Evolutionary conservation across 345 rosid species (phyloP), one percentile per base, ranked within the genome.

Genomic region (Hibiscus trionum): DNA sequence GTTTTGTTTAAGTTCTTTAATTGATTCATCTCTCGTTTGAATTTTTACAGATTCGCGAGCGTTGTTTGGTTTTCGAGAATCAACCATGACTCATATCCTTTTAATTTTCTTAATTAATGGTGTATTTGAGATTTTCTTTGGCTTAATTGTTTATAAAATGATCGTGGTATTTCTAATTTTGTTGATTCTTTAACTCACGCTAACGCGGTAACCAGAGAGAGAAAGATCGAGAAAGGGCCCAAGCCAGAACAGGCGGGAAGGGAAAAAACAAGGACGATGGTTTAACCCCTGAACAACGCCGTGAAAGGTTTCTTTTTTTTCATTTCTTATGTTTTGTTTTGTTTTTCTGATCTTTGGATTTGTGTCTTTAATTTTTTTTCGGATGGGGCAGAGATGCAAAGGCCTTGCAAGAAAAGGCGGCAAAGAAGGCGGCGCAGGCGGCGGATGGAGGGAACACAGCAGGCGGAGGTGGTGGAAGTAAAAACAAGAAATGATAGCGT

Each of bases 361-460:
- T 35, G 19, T 19, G 24, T 6, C 2, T 4, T 16, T 1, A 8
- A 56, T 37, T 47, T 33, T 4, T 33, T 33, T 27, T 27, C 53
- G 8, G 10, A 11, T 53, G 61, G 9, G 15, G 29, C 64, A 93
- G 97, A 63, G 98, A 91, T 75, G 98, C 91, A 0, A 91, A 87
- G 73, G 98, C 98, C 1, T 75, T 93, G 86, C 97, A 91, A 79
- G 98, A 93, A 77, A 91, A 93, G 78, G 52, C 84, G 0, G 98
- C 96, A 0, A 91, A 86, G 90, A 93, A 93, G 76, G 98, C 95
- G 26, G 94, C 79, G 16, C 91, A 86, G 82, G 84, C 84, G 7
- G 84, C 84, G 6, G 77, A 44, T 2, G 87, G 85, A 11, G 88
- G 84, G 60, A 78, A 73, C 37, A 84, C 72, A 52, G 77, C 75